phyloP scores from a whole-genome alignment of 352 stramenopile genomes.

The Pythium coloratum region DNA sequence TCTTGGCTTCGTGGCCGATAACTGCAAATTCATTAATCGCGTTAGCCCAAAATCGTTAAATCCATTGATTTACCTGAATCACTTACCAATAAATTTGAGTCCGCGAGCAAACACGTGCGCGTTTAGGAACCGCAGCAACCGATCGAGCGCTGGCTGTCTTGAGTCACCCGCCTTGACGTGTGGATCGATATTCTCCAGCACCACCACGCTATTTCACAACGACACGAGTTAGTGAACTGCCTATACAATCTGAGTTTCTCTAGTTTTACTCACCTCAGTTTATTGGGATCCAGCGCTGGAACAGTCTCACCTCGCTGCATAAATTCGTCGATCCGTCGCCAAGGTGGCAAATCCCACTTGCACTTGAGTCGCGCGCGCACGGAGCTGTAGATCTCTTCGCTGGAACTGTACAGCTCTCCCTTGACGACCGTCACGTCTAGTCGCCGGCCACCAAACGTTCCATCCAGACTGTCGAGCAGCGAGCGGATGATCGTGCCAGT shows the following conservation, averaged over 20 bases:
- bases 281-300: background rate
- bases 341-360: constrained; percentile 5
- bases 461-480: background rate
- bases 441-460: background rate
- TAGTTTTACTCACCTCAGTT: background rate
- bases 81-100: constrained; percentile 17
- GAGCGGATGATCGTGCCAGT: background rate
- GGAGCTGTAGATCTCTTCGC: background rate
- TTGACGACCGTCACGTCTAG: constrained; percentile 4
- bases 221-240: too few relatives aligned
- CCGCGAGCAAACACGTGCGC: background rate
- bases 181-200: constrained; percentile 22
- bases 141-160: constrained; percentile 16
- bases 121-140: constrained; percentile 19
- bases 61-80: background rate
- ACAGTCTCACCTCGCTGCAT: background rate
- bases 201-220: constrained; percentile 7
- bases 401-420: constrained; percentile 6
- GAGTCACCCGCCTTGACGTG: background rate
- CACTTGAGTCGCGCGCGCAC: constrained; percentile 4
- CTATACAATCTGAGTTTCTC: too few relatives aligned
- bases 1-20: constrained; percentile 9
- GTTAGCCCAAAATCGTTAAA: background rate
- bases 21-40: constrained; percentile 8
- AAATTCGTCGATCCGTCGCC: constrained; percentile 8